phyloP scores from a whole-genome alignment of 1,139 yeast genomes.

The Arxiozyma heterogenica region DNA sequence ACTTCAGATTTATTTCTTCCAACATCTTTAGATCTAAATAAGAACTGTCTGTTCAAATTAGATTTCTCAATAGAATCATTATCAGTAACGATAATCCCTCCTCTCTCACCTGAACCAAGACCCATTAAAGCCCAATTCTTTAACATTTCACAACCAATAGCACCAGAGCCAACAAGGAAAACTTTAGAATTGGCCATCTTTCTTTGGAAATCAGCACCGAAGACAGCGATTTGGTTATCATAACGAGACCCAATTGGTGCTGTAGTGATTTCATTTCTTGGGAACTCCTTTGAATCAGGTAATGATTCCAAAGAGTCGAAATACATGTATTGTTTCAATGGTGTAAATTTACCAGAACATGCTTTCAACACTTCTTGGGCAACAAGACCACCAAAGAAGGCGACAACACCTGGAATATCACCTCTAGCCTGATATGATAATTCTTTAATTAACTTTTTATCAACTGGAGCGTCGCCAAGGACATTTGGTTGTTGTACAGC shows the following conservation, averaged over 20 bases:
- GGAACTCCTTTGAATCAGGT: constrained; percentile 49
- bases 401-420: constrained; percentile 83
- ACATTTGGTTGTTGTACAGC: constrained; percentile 51
- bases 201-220: constrained; percentile 72
- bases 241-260: constrained; percentile 75
- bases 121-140: constrained; percentile 99
- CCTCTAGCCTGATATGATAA: constrained; percentile 82
- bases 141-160: constrained; percentile 98
- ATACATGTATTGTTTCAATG: constrained; percentile 83
- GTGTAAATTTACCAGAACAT: constrained; percentile 86
- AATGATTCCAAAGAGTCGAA: constrained; percentile 90
- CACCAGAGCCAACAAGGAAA: constrained; percentile 95
- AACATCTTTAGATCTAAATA: constrained; percentile 90
- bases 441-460: constrained; percentile 59
- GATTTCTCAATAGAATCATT: constrained; percentile 93
- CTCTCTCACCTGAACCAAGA: constrained; percentile 82
- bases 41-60: constrained; percentile 88
- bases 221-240: constrained; percentile 89
- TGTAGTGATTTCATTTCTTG: constrained; percentile 63
- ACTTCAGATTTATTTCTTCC: constrained; percentile 86
- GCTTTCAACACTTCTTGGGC: constrained; percentile 97
- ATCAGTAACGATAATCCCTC: constrained; percentile 79
- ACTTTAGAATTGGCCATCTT: constrained; percentile 66
- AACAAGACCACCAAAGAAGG: constrained; percentile 86
- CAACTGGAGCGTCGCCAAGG: constrained; percentile 44